Evolutionary conservation across 2,329 filamentous ascomycete genomes (phyloP).

Genomic region (Geosmithia morbida): DNA sequence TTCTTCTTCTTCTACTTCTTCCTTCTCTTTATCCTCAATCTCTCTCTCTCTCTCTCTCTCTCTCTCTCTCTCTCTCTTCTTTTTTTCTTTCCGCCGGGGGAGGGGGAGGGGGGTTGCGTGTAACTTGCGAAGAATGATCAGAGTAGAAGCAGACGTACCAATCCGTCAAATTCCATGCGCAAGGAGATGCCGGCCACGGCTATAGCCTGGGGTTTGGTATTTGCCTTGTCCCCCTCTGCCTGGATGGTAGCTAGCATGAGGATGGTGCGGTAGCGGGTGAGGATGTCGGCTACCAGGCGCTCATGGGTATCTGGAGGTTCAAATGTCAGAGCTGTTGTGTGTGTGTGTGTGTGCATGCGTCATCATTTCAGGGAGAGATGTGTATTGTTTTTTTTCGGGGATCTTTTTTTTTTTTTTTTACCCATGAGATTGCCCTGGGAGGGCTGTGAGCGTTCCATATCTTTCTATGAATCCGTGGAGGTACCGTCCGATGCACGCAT

Average conservation of each 20-base stretch:
- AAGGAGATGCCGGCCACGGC: slow-evolving; percentile 27
- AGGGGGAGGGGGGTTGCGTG: no score
- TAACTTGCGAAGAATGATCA: background rate
- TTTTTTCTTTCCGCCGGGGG: background rate
- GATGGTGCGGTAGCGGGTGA: slow-evolving; percentile 26
- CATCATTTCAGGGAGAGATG: no score
- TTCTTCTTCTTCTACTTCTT: background rate
- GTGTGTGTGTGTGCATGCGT: background rate
- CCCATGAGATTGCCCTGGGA: slow-evolving; percentile 4
- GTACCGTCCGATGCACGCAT: no score
- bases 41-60: no score
- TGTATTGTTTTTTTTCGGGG: no score
- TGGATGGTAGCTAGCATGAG: slow-evolving; percentile 28
- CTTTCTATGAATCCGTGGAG: no score
- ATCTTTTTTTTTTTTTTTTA: no score
- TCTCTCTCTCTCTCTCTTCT: background rate
- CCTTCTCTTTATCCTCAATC: background rate
- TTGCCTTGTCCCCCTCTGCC: slow-evolving; percentile 21
- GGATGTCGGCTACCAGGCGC: slow-evolving; percentile 27
- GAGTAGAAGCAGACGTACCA: slow-evolving; percentile 16
- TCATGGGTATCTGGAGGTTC: slow-evolving; percentile 24
- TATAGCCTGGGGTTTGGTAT: slow-evolving; percentile 23
- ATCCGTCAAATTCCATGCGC: slow-evolving; percentile 28
- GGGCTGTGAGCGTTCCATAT: slow-evolving; percentile 4
- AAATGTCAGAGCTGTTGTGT: background rate